Evolutionary conservation across 768 basidiomycete genomes (phyloP), one percentile per base, ranked within the genome.

Genomic region (Auricularia sp.): DNA sequence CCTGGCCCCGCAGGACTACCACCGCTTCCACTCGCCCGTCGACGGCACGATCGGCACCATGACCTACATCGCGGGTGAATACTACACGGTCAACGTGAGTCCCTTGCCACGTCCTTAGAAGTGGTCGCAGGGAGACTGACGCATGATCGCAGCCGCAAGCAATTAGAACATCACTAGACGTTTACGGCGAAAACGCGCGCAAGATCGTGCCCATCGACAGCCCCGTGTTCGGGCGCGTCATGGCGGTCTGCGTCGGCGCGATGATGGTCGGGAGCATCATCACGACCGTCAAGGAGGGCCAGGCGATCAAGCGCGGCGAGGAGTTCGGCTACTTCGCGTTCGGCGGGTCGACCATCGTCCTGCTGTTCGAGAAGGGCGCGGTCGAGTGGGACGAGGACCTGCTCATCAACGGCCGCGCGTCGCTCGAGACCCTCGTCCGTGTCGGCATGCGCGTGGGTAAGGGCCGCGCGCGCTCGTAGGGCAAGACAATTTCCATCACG

Each of bases 251-350:
- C 69, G 80, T 95, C 7, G 94, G 94, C 29, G 93, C 93, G 6
- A 95, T 95, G 93, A 92, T 94, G 91, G 95, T 91, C 13, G 94
- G 91, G 10, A 92, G 87, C 66, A 98, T 98, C 72, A 75, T 85
- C 70, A 90, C 88, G 3, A 94, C 93, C 0, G 89, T 94, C n/a
- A 70, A 87, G 59, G 92, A 95, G 70, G 94, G 94, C 1, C 83
- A 96, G 24, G 69, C 78, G 0, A 86, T 98, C 67, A 81, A 81
- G 70, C 84, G 92, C 13, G 94, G 94, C 2, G 84, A 98, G 67
- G 96, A 98, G 71, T 84, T 96, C 71, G 92, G 94, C 1, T 96
- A 92, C 72, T 98, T 98, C 71, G 94, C 94, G 0, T 98, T 98
- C 70, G 96, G 95, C 64, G 94, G 94, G 1, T 95, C 92, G 35